These are phyloP conservation scores for Prunus kanzakura DNA, from an alignment of 306 rosid genomes.

Conservation along the genomic window DNA sequence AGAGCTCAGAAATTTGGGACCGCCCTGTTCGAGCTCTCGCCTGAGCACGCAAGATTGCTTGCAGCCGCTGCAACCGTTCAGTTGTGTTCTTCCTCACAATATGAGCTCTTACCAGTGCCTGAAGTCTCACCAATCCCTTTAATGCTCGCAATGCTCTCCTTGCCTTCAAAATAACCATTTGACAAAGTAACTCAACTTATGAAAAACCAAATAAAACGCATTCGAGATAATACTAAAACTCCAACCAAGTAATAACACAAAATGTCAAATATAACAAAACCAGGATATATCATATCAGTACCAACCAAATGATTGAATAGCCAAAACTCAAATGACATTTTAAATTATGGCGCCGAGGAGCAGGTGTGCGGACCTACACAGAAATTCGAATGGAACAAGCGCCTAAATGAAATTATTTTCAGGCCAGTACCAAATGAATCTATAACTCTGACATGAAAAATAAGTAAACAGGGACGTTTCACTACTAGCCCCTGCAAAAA, in stretches of 20 bases:
- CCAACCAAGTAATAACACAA: background rate
- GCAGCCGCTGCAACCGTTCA: constrained; percentile 63
- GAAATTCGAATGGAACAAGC: constrained; percentile 28
- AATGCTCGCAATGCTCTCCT: constrained; percentile 79
- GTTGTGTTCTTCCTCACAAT: constrained; percentile 67
- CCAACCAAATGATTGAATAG: background rate
- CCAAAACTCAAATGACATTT: background rate
- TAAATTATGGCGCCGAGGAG: constrained; percentile 28
- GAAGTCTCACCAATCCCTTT: constrained; percentile 80
- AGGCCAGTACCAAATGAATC: constrained; percentile 5
- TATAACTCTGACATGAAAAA: constrained; percentile 20
- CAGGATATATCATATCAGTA: constrained; percentile 1
- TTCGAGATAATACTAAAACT: background rate
- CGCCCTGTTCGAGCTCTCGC: constrained; percentile 45
- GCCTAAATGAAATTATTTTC: constrained; percentile 8
- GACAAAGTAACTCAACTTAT: background rate
- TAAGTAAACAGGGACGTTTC: constrained; percentile 40
- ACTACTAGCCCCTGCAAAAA: constrained; percentile 21
- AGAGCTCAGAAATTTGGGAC: constrained; percentile 30
- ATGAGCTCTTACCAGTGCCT: constrained; percentile 82
- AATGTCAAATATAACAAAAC: background rate
- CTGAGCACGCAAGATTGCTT: constrained; percentile 50
- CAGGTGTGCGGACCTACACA: background rate
- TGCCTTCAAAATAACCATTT: constrained; percentile 45
- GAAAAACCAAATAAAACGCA: background rate